These are phyloP conservation scores for Sugiyamaella neomexicana DNA, from an alignment of 1,139 yeast species.

Conservation along the genomic window DNA sequence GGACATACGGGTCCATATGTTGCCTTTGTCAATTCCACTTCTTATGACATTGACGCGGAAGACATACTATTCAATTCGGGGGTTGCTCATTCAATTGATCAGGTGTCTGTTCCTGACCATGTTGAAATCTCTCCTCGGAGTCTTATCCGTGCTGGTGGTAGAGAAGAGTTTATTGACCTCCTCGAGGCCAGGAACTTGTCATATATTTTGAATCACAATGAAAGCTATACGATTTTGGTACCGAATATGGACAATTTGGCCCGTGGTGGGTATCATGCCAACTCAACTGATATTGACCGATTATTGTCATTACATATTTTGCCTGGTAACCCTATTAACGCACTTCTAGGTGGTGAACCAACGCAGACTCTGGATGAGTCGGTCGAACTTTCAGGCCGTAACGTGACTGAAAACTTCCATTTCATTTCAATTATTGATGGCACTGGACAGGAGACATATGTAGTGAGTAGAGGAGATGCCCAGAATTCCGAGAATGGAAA, in stretches of 20 bases:
- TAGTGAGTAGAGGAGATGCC: conserved; percentile 70
- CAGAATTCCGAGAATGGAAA: conserved; percentile 30
- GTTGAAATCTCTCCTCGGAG: conserved; percentile 58
- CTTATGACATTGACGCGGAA: conserved; percentile 43
- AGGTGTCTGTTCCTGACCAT: conserved; percentile 57
- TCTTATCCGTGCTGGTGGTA: conserved; percentile 53
- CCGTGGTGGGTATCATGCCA: conserved; percentile 48
- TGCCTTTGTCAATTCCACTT: conserved; percentile 19
- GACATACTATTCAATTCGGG: conserved; percentile 84
- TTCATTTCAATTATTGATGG: conserved; percentile 50
- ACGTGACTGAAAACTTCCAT: conserved; percentile 32
- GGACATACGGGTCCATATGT: conserved; percentile 7
- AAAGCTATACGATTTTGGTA: conserved; percentile 65
- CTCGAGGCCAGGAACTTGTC: conserved; percentile 45
- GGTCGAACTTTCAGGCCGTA: conserved; percentile 48
- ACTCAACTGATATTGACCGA: conserved; percentile 49
- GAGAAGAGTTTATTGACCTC: conserved; percentile 49
- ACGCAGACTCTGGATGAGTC: conserved; percentile 48
- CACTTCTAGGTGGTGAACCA: conserved; percentile 37
- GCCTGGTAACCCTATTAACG: conserved; percentile 50
- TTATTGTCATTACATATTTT: conserved; percentile 70
- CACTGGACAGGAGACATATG: conserved; percentile 62
- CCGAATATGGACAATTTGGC: conserved; percentile 64
- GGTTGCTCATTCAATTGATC: conserved; percentile 70
- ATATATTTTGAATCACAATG: conserved; percentile 36